These are phyloP conservation scores for Hypoxylon sp. DNA, from an alignment of 2,329 filamentous ascomycete species.

Conservation along the genomic window DNA sequence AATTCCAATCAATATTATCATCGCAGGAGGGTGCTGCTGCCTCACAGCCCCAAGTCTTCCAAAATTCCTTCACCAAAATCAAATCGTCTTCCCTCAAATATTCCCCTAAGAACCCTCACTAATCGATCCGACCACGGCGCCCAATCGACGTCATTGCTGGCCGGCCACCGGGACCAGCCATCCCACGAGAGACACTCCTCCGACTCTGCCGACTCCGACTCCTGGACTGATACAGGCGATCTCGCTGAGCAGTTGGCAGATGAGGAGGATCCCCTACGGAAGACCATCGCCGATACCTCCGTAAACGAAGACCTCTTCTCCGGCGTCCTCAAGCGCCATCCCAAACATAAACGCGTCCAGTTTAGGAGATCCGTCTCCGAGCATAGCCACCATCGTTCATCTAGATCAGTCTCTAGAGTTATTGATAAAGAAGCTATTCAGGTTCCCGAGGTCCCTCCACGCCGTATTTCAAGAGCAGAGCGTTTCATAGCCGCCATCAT, in stretches of 20 bases:
- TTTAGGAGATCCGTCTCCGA: constrained; percentile 70
- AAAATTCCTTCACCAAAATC: constrained; percentile 86
- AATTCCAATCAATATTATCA: constrained; percentile 50
- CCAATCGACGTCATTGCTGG: constrained; percentile 64
- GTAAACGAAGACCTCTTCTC: constrained; percentile 74
- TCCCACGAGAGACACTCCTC: constrained; percentile 63
- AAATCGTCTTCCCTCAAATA: constrained; percentile 83
- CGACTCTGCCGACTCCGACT: constrained; percentile 74
- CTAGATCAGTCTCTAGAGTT: constrained; percentile 59
- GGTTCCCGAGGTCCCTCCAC: constrained; percentile 78
- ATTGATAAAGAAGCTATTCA: constrained; percentile 83
- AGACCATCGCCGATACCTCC: constrained; percentile 74
- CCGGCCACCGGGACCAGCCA: constrained; percentile 60
- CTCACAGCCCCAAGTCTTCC: constrained; percentile 81
- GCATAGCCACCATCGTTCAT: constrained; percentile 54
- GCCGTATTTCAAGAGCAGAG: constrained; percentile 75
- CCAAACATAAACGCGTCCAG: constrained; percentile 75
- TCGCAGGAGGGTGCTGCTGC: constrained; percentile 79
- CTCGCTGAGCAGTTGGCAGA: constrained; percentile 91
- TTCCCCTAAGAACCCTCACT: constrained; percentile 84
- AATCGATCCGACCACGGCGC: constrained; percentile 58
- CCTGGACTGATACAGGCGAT: constrained; percentile 96
- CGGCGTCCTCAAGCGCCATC: constrained; percentile 63
- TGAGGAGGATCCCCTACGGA: constrained; percentile 84
- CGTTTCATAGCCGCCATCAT: constrained; percentile 86